Evolutionary conservation across 2,329 filamentous ascomycete species (phyloP).

Genomic region (Microsporum audouinii): DNA sequence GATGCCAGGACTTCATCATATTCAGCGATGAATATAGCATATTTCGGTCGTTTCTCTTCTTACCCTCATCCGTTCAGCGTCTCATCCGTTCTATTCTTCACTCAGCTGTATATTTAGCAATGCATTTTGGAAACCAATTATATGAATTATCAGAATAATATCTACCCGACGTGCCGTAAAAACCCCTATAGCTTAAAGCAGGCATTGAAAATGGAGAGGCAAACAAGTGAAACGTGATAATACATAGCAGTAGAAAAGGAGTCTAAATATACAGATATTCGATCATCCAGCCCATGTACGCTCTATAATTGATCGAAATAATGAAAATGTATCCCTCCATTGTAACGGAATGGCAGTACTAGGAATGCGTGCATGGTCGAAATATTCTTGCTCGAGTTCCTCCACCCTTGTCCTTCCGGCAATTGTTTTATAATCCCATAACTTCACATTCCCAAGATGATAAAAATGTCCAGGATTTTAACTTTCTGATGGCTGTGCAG

Average conservation of each 20-base stretch:
- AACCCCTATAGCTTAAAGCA: background rate
- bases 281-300: background rate
- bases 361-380: background rate
- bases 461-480: background rate
- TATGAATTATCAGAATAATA: background rate
- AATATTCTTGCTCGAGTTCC: background rate
- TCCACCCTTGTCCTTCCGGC: background rate
- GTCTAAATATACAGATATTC: background rate
- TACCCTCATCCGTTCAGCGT: background rate
- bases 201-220: background rate
- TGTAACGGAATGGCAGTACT: background rate
- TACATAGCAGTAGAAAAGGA: background rate
- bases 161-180: background rate
- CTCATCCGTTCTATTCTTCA: background rate
- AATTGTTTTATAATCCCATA: background rate
- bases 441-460: background rate
- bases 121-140: background rate
- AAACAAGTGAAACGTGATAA: background rate
- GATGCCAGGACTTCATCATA: slow-evolving; percentile 1
- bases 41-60: background rate
- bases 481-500: background rate
- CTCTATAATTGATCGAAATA: background rate
- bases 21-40: background rate
- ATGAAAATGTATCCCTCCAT: background rate
- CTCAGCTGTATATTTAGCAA: slow-evolving; percentile 3